Evolutionary conservation across 176 grass and related monocot genomes (phyloP).

Genomic region (Aegilops bicornis): DNA sequence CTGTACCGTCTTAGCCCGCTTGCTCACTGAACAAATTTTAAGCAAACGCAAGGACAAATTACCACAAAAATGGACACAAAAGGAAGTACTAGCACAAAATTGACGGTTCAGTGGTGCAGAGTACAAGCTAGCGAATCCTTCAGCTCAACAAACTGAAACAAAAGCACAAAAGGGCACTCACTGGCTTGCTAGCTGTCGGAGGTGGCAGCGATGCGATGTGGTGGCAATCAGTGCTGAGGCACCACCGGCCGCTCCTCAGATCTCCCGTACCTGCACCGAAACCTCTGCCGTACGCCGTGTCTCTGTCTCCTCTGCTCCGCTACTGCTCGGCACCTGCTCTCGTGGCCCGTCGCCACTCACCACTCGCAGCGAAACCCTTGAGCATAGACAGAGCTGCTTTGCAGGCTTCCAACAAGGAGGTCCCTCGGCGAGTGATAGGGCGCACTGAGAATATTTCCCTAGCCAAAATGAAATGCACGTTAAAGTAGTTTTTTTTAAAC

Average conservation of each 20-base stretch:
- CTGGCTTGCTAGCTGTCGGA: not conserved
- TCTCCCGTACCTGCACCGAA: not conserved
- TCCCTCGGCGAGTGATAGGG: not conserved
- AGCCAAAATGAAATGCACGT: no score
- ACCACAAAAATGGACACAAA: not conserved
- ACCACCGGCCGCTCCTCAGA: not conserved
- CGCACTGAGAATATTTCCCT: not conserved
- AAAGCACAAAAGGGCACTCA: not conserved
- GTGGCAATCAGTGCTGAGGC: not conserved
- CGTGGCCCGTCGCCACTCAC: not conserved
- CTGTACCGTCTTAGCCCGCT: not conserved
- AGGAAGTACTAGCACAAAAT: not conserved
- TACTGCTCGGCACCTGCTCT: not conserved
- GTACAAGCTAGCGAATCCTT: not conserved
- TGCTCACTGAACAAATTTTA: not conserved
- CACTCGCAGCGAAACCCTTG: not conserved
- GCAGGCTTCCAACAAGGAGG: not conserved
- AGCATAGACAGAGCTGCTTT: not conserved
- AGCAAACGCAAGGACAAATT: not conserved
- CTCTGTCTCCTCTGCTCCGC: not conserved
- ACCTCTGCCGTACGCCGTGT: not conserved
- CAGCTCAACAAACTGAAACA: not conserved
- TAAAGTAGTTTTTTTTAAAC: no score
- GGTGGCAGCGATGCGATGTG: not conserved
- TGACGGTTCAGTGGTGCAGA: not conserved